Evolutionary conservation across 371 early-diverging fungal species (phyloP).

Genomic region (Choanephora cucurbitarum): DNA sequence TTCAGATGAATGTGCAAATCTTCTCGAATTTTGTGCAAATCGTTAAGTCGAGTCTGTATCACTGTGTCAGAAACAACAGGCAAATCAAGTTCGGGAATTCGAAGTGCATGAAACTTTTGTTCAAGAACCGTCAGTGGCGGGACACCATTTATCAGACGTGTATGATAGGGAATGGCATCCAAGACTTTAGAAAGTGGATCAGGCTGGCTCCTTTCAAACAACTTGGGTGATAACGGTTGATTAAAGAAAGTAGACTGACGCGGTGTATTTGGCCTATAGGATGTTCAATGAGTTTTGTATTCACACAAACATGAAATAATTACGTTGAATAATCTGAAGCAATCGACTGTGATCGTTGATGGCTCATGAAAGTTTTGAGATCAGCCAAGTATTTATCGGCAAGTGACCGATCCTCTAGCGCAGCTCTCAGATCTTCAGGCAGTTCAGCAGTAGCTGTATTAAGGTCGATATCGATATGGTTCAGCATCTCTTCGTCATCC

Average conservation of each 20-base stretch:
- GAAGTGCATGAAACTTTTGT: constrained; percentile 58
- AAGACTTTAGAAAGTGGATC: constrained; percentile 43
- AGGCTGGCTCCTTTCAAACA: constrained; percentile 30
- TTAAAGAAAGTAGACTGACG: constrained; percentile 37
- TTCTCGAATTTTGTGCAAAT: constrained; percentile 59
- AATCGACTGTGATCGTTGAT: constrained; percentile 46
- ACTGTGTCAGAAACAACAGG: constrained; percentile 62
- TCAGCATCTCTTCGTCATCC: constrained; percentile 37
- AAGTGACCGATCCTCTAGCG: constrained; percentile 52
- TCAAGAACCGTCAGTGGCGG: constrained; percentile 57
- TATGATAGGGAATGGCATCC: constrained; percentile 47
- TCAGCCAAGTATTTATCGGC: constrained; percentile 54
- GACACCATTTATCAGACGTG: constrained; percentile 59
- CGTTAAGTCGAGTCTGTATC: constrained; percentile 63
- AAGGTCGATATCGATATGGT: constrained; percentile 41
- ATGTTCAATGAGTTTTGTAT: too few species aligned
- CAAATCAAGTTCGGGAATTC: constrained; percentile 69
- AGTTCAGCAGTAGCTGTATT: constrained; percentile 50
- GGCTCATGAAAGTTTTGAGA: constrained; percentile 50
- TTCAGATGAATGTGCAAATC: constrained; percentile 63
- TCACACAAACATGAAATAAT: too few species aligned
- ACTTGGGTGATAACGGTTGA: constrained; percentile 35
- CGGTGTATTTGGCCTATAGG: constrained; percentile 42
- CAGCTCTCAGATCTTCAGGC: constrained; percentile 55
- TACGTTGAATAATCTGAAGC: constrained; percentile 49